Conservation (phyloP, 441 rosid species). For the Hura crepitans region DNA sequence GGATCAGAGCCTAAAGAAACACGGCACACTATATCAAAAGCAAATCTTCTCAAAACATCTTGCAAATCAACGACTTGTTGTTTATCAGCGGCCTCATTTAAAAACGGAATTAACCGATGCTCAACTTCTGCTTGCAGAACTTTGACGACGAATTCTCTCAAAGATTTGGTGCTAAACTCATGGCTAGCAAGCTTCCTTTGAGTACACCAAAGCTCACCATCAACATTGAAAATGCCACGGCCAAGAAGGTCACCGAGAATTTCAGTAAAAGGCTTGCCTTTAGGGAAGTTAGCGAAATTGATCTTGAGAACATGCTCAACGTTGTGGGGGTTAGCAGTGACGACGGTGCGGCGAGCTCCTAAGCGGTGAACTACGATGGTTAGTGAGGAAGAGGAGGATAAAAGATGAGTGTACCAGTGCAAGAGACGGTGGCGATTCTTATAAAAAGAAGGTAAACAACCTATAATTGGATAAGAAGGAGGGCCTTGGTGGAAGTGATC, state of each 20-base stretch:
- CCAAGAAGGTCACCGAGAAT: conserved; percentile 80
- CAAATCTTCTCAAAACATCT: conserved; percentile 54
- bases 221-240: conserved; percentile 62
- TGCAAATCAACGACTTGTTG: conserved; percentile 46
- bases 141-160: conserved; percentile 49
- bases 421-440: conserved; percentile 54
- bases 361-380: conserved; percentile 51
- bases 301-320: conserved; percentile 64
- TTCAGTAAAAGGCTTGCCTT: conserved; percentile 69
- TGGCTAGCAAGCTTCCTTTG: conserved; percentile 80
- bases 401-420: conserved; percentile 67
- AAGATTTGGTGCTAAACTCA: conserved; percentile 55
- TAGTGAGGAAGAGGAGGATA: conserved; percentile 46
- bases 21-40: conserved; percentile 42
- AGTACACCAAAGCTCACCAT: conserved; percentile 61
- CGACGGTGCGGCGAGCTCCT: conserved; percentile 55
- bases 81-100: conserved; percentile 31
- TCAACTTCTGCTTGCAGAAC: conserved; percentile 50
- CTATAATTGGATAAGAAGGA: conserved; percentile 58
- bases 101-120: conserved; percentile 42
- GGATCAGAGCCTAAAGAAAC: conserved; percentile 50
- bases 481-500: conserved; percentile 27
- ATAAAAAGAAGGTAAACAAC: conserved; percentile 60
- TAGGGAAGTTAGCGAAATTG: conserved; percentile 65
- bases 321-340: conserved; percentile 63